phyloP scores from a whole-genome alignment of 805 yeast genomes.

The Brettanomyces bruxellensis region DNA sequence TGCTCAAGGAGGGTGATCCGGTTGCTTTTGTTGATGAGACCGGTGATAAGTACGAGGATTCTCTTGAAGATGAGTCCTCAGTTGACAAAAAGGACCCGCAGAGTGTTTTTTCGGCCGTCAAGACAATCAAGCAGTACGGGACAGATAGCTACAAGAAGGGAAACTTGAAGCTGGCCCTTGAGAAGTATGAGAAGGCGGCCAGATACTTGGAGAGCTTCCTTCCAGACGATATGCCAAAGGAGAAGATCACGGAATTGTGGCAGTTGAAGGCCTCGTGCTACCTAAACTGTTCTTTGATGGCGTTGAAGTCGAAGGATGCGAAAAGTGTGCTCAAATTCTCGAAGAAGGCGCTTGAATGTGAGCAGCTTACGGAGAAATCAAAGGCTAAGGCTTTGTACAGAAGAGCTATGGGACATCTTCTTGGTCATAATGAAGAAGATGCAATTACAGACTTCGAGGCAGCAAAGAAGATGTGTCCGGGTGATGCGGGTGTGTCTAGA shows the following conservation, averaged over 20 bases:
- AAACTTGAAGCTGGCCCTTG: slow-evolving; percentile 44
- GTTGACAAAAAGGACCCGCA: slow-evolving; percentile 53
- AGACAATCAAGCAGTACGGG: slow-evolving; percentile 65
- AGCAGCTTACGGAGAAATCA: slow-evolving; percentile 51
- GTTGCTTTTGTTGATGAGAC: slow-evolving; percentile 59
- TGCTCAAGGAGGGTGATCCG: slow-evolving; percentile 49
- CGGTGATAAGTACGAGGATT: slow-evolving; percentile 76
- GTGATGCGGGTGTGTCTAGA: slow-evolving; percentile 61
- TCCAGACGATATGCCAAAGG: slow-evolving; percentile 58
- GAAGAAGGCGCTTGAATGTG: slow-evolving; percentile 56
- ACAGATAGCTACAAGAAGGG: slow-evolving; percentile 65
- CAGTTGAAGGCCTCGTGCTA: slow-evolving; percentile 53
- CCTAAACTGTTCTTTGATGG: slow-evolving; percentile 68
- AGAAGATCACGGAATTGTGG: slow-evolving; percentile 39
- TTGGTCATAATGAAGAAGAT: slow-evolving; percentile 56
- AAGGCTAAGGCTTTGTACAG: slow-evolving; percentile 82
- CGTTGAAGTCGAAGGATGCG: slow-evolving; percentile 52
- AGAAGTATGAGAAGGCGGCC: slow-evolving; percentile 67
- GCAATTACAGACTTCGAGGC: slow-evolving; percentile 58
- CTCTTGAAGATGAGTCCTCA: slow-evolving; percentile 62
- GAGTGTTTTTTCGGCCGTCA: slow-evolving; percentile 58
- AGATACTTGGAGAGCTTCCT: slow-evolving; percentile 61
- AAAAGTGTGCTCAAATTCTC: slow-evolving; percentile 50
- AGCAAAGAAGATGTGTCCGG: slow-evolving; percentile 58
- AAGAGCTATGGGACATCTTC: slow-evolving; percentile 66